Percentiles rank a stretch among this genome's conserved stretches.
phyloP scores from a whole-genome alignment of 2,329 filamentous ascomycete species.

The Balansia obtecta region DNA sequence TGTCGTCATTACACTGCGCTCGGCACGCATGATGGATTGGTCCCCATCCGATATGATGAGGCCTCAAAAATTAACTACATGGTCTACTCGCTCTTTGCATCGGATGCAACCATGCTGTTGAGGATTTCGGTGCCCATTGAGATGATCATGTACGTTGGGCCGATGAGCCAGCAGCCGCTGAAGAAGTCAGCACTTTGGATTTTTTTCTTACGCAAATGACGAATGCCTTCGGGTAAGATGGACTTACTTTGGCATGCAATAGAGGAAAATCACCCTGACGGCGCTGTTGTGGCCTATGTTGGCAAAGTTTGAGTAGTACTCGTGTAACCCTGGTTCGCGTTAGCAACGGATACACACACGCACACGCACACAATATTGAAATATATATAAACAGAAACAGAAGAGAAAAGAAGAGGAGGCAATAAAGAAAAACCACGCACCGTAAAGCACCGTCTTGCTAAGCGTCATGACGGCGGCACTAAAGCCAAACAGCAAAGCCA shows the following conservation, averaged over 20 bases:
- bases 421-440: too few relatives aligned
- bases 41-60: too few relatives aligned
- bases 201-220: background rate
- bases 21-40: too few relatives aligned
- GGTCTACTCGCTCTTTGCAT: constrained; percentile 27
- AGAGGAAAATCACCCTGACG: constrained; percentile 33
- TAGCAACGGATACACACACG: background rate
- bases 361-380: background rate
- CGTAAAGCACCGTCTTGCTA: constrained; percentile 48
- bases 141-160: constrained; percentile 39
- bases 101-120: constrained; percentile 29
- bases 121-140: constrained; percentile 36
- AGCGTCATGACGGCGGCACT: constrained; percentile 46
- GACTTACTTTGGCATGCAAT: constrained; percentile 47
- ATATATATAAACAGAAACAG: constrained; percentile 5
- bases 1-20: too few relatives aligned
- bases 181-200: background rate
- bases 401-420: constrained; percentile 9
- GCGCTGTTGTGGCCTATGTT: constrained; percentile 45
- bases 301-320: constrained; percentile 41
- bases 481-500: constrained; percentile 36
- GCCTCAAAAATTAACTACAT: too few relatives aligned
- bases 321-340: constrained; percentile 36
- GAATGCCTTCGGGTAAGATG: background rate
- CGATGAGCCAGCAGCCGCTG: constrained; percentile 43